Evolutionary conservation across 176 grass and related monocot genomes (phyloP), one percentile per base, ranked within the genome.

Genomic region (Panicum miliaceum): DNA sequence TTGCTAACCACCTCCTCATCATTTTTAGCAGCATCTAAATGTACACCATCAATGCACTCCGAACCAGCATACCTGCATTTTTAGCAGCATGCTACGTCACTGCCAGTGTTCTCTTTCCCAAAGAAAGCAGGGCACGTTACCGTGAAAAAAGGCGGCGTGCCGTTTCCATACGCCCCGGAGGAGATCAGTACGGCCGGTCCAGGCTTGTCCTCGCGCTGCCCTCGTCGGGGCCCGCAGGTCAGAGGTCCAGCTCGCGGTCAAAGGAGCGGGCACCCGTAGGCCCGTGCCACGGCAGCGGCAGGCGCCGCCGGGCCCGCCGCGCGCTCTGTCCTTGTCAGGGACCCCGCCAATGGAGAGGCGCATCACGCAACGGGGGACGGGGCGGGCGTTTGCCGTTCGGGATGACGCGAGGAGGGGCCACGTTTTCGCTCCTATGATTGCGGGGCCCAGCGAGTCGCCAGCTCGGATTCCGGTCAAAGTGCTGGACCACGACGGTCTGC

Each of bases 391-490:
- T 0, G 29, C 62, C 68, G 52, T 32, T 79, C 46, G 35, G 26
- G 20, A 2, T 11, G 19, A 14, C 9, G 8, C 76, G 68, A 6
- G n/a, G 20, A 3, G 73, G 6, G 53, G n/a, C 22, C n/a, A 32
- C 38, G 8, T 35, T 12, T 20, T 11, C 16, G 4, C 4, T 79
- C 47, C 26, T 13, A 46, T 36, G 37, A 3, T 3, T 13, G 27
- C 64, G 48, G 51, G 60, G 19, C 43, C 64, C 20, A 35, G 16
- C 11, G 26, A 36, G 22, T 23, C 48, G 76, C 81, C 68, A 81
- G 32, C 40, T 12, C 61, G 82, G 61, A 75, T 62, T 12, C 77
- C 32, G 2, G 82, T 81, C 77, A 85, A 85, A 71, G 34, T 13
- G 57, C 16, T 70, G 77, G 77, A 81, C 82, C 83, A 57, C 1